Conservation (phyloP, 2,329 filamentous ascomycete species). For the Fusarium mundagurra region DNA sequence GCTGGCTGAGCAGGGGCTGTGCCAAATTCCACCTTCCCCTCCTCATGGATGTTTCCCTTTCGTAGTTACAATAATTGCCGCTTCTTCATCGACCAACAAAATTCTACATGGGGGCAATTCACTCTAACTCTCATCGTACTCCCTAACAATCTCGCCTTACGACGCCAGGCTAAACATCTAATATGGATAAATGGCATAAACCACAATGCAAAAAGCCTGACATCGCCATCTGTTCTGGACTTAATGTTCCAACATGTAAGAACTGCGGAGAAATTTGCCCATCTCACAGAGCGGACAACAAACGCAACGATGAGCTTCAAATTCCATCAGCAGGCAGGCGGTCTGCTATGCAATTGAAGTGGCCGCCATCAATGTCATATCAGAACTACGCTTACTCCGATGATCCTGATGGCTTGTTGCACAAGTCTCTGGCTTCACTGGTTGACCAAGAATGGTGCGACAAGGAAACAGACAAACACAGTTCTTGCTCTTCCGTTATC, state of each 20-base stretch:
- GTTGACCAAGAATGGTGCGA: background rate
- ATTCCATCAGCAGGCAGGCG: background rate
- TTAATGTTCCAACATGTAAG: background rate
- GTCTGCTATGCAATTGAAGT: background rate
- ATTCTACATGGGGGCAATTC: fast-evolving
- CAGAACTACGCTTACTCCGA: background rate
- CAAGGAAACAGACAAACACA: fast-evolving
- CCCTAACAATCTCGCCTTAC: fast-evolving
- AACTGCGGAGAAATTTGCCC: background rate
- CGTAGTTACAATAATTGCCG: too few species aligned
- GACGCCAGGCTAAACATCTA: fast-evolving
- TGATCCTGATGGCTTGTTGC: background rate
- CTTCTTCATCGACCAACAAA: background rate
- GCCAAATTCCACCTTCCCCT: background rate
- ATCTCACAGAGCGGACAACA: background rate
- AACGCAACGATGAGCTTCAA: background rate
- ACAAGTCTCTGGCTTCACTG: background rate
- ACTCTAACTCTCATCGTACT: fast-evolving
- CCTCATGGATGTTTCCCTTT: background rate
- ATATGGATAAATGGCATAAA: background rate
- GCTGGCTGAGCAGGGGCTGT: background rate
- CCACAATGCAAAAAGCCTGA: background rate
- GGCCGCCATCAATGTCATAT: background rate
- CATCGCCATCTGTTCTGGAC: background rate
- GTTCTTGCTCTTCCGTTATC: fast-evolving